These are phyloP conservation scores for Pholiota microspora DNA, from an alignment of 768 basidiomycete genomes.

Conservation along the genomic window DNA sequence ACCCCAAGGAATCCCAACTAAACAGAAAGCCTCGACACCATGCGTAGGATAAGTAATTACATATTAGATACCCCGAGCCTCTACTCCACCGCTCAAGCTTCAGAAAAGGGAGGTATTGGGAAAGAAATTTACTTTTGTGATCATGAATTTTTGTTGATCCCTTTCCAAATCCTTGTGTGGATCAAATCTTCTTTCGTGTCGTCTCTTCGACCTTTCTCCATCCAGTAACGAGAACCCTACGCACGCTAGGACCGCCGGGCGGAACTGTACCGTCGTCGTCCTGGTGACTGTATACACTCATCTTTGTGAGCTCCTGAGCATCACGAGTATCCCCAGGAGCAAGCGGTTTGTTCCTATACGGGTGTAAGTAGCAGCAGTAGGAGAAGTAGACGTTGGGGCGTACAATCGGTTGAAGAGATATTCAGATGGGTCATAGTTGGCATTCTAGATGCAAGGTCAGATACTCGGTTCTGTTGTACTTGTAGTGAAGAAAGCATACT, in stretches of 20 bases:
- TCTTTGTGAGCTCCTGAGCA: slow-evolving; percentile 47
- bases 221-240: not conserved
- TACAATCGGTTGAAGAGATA: slow-evolving; percentile 50
- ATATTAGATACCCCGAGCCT: no score
- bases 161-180: no score
- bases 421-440: slow-evolving; percentile 43
- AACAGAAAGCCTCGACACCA: no score
- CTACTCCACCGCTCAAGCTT: no score
- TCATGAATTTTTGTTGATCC: no score
- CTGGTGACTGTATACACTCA: not conserved
- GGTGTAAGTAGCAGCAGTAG: not conserved
- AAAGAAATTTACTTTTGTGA: no score
- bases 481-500: slow-evolving; percentile 33
- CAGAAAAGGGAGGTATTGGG: no score
- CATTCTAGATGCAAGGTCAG: slow-evolving; percentile 37
- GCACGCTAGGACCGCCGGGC: not conserved
- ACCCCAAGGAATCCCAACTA: no score
- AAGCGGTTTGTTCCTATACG: slow-evolving; percentile 58
- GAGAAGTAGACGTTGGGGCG: not conserved
- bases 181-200: slow-evolving; percentile 2
- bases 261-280: not conserved
- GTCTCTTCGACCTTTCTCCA: not conserved
- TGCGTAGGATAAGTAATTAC: no score
- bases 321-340: slow-evolving; percentile 55
- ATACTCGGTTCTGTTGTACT: not conserved